Evolutionary conservation across 2,329 filamentous ascomycete species (phyloP).

Genomic region (Colletotrichum camelliae): DNA sequence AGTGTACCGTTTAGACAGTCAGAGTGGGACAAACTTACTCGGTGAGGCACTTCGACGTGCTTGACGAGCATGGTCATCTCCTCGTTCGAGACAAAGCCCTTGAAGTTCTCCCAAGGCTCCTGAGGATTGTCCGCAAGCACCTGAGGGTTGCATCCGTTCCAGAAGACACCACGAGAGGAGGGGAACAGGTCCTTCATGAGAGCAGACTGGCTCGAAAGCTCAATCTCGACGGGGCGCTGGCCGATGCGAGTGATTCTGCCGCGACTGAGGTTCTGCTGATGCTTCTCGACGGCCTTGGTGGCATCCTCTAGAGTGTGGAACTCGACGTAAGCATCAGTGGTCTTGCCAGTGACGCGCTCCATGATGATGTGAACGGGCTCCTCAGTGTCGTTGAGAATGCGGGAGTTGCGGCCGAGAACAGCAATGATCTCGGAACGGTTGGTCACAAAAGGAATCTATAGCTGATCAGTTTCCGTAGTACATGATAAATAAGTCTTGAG

Average conservation of each 20-base stretch:
- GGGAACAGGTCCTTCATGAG: conserved; percentile 71
- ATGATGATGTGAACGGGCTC: conserved; percentile 69
- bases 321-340: conserved; percentile 66
- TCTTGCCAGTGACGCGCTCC: conserved; percentile 68
- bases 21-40: conserved; percentile 50
- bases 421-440: conserved; percentile 61
- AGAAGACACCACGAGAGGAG: conserved; percentile 58
- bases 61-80: conserved; percentile 69
- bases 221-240: conserved; percentile 61
- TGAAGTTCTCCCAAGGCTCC: conserved; percentile 59
- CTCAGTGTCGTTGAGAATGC: conserved; percentile 56
- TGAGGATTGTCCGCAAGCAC: conserved; percentile 37
- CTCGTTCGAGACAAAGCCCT: conserved; percentile 65
- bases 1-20: not conserved
- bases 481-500: not conserved
- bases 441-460: conserved; percentile 61
- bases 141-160: conserved; percentile 53
- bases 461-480: not conserved
- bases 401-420: conserved; percentile 63
- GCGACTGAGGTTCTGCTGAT: conserved; percentile 41
- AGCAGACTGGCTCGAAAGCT: conserved; percentile 58
- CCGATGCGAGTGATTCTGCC: conserved; percentile 58
- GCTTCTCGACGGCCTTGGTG: conserved; percentile 54
- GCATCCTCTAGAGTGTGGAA: conserved; percentile 60
- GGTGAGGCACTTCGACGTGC: conserved; percentile 65